phyloP scores from a whole-genome alignment of 306 rosid genomes.

The Vicia sativa region DNA sequence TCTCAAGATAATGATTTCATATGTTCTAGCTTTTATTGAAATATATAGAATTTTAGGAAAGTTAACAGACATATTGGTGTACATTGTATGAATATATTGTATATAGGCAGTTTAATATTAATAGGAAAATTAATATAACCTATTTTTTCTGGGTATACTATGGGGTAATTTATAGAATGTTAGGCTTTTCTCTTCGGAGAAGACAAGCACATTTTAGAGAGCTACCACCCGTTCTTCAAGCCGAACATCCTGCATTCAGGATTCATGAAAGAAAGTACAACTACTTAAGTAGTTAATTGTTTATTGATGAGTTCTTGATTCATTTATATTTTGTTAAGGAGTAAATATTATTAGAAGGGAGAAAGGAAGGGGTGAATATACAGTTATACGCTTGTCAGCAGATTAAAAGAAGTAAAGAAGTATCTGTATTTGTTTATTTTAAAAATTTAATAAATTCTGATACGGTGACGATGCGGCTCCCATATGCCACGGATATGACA shows the following conservation, averaged over 20 bases:
- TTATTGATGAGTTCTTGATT: not conserved
- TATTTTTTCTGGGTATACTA: not conserved
- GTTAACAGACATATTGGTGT: no score
- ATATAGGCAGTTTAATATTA: not conserved
- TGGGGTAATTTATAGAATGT: not conserved
- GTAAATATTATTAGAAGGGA: not conserved
- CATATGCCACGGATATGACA: no score
- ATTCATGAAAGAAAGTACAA: not conserved
- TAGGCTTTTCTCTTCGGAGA: not conserved
- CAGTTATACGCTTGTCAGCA: no score
- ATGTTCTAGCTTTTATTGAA: not conserved
- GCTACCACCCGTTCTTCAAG: constrained; percentile 1
- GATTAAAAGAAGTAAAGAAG: no score
- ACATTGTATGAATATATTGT: not conserved
- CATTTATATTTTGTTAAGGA: not conserved
- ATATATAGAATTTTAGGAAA: no score
- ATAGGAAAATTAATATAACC: not conserved
- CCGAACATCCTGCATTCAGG: not conserved
- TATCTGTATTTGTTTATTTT: no score
- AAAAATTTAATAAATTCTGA: no score
- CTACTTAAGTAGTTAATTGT: not conserved
- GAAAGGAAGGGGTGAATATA: not conserved
- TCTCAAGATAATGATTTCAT: not conserved
- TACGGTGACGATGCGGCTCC: no score
- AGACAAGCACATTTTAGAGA: constrained; percentile 2